phyloP scores from a whole-genome alignment of 1,284 basidiomycete species.

The Entoloma clypeatum region DNA sequence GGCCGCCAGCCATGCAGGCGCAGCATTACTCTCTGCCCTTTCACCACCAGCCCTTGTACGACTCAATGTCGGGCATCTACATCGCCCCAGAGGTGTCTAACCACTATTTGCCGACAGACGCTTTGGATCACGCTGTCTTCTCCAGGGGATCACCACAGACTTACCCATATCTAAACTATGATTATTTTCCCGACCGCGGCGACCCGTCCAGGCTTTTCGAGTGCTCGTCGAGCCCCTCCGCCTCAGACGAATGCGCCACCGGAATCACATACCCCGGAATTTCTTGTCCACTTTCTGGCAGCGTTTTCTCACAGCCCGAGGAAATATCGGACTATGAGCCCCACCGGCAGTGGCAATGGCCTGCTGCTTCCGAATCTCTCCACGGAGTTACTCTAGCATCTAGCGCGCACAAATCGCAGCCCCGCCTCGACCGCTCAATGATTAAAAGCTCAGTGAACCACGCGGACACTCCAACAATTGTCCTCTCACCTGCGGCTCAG shows the following conservation, averaged over 20 bases:
- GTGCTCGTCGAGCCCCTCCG: constrained; percentile 30
- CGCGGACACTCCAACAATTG: constrained; percentile 17
- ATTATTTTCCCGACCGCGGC: constrained; percentile 40
- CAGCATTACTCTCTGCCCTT: constrained; percentile 27
- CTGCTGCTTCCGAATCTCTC: constrained; percentile 23
- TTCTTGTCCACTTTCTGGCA: constrained; percentile 18
- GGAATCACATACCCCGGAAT: constrained; percentile 39
- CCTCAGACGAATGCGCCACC: constrained; percentile 39
- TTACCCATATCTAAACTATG: constrained; percentile 41
- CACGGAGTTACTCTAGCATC: constrained; percentile 31
- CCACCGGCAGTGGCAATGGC: constrained; percentile 34
- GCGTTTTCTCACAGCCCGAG: constrained; percentile 33
- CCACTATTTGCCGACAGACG: constrained; percentile 27
- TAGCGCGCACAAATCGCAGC: constrained; percentile 21
- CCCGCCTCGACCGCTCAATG: constrained; percentile 22
- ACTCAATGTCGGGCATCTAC: constrained; percentile 21
- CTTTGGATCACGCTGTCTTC: constrained; percentile 36
- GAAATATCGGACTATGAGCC: constrained; percentile 34
- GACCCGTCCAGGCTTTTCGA: constrained; percentile 28
- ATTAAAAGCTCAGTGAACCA: constrained; percentile 28
- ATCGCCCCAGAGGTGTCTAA: constrained; percentile 20
- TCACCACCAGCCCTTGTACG: constrained; percentile 20
- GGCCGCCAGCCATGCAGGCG: constrained; percentile 32
- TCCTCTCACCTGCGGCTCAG: constrained; percentile 34
- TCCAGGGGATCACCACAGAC: constrained; percentile 44